Conservation (phyloP, 306 rosid species). For the Medicago lupulina region DNA sequence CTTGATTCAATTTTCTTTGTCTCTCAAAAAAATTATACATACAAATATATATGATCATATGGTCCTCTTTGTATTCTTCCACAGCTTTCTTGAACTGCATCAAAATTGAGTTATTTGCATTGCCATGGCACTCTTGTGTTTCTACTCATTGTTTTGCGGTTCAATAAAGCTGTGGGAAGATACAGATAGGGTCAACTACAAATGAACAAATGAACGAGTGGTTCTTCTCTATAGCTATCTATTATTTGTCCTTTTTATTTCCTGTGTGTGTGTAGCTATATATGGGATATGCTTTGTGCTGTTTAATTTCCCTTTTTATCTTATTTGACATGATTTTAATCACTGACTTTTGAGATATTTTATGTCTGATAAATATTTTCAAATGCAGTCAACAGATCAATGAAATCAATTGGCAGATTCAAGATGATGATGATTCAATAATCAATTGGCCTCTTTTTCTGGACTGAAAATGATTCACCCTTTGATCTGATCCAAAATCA, state of each 20-base stretch:
- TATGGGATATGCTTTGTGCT: neutral
- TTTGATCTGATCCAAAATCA: conserved; percentile 29
- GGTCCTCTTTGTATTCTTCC: conserved; percentile 97
- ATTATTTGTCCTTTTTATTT: neutral
- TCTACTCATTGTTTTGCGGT: conserved; percentile 63
- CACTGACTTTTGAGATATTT: conserved; percentile 9
- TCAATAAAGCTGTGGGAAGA: conserved; percentile 99
- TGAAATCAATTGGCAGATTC: conserved; percentile 31
- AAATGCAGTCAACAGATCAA: conserved; percentile 30
- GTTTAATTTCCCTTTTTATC: neutral
- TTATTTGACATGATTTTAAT: conserved; percentile 10
- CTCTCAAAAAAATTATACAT: neutral
- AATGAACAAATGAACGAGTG: neutral
- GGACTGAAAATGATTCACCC: neutral
- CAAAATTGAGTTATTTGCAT: conserved; percentile 49
- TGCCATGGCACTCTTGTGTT: conserved; percentile 47
- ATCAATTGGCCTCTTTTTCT: neutral
- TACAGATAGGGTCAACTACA: conserved; percentile 70
- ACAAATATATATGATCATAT: conserved; percentile 36
- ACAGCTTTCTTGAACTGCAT: conserved; percentile 99
- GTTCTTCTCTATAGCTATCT: neutral
- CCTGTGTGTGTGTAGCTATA: neutral
- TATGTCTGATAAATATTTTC: conserved; percentile 32
- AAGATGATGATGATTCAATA: neutral
- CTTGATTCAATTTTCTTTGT: neutral